Conservation (phyloP, 2,329 filamentous ascomycete genomes). For the Aspergillus awamori region DNA sequence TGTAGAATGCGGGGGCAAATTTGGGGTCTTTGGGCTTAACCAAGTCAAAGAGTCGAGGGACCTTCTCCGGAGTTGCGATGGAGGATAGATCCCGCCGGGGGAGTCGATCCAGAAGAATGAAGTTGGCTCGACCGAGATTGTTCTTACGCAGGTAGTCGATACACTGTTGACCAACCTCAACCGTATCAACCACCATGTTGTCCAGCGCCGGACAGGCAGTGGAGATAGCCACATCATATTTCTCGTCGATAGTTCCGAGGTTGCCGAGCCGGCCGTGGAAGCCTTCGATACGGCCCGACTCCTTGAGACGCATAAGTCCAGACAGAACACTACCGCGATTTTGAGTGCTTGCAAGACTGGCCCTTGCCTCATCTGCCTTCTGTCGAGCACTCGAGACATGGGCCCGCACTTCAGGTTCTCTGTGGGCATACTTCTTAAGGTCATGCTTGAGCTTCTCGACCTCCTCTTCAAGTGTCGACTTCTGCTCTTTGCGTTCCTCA, state of each 20-base stretch:
- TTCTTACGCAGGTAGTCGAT: conserved; percentile 98
- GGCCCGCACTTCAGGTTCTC: conserved; percentile 79
- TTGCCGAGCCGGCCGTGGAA: conserved; percentile 96
- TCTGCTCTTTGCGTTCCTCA: conserved; percentile 73
- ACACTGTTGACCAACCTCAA: conserved; percentile 95
- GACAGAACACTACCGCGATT: conserved; percentile 90
- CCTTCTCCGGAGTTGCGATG: conserved; percentile 88
- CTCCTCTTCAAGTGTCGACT: conserved; percentile 73
- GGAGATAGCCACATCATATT: conserved; percentile 97
- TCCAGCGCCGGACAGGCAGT: conserved; percentile 90
- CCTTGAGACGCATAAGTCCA: conserved; percentile 89
- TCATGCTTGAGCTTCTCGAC: conserved; percentile 71
- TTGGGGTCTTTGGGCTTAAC: conserved; percentile 85
- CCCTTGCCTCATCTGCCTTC: conserved; percentile 93
- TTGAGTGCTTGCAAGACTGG: conserved; percentile 85
- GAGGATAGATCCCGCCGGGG: conserved; percentile 74
- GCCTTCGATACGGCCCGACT: conserved; percentile 94
- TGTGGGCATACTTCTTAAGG: conserved; percentile 69
- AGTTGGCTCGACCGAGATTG: conserved; percentile 93
- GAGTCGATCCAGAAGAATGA: conserved; percentile 91
- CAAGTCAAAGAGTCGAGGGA: conserved; percentile 89
- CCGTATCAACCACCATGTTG: conserved; percentile 95
- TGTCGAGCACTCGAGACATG: conserved; percentile 88
- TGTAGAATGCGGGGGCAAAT: conserved; percentile 91
- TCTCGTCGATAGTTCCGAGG: conserved; percentile 86